Conservation (phyloP, 2,329 filamentous ascomycete species). For the Fusarium sublunatum region DNA sequence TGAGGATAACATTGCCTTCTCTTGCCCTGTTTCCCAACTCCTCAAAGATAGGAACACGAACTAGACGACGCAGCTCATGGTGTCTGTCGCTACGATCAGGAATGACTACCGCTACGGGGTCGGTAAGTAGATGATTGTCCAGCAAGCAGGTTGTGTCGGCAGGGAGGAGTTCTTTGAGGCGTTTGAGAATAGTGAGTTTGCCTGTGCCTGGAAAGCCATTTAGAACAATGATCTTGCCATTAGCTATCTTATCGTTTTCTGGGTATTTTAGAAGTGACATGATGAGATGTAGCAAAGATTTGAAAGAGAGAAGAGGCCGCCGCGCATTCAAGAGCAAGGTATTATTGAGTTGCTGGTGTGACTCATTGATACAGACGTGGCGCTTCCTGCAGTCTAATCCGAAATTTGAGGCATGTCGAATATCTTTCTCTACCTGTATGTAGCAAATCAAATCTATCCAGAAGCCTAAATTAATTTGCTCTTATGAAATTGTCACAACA, state of each 20-base stretch:
- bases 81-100: constrained; percentile 31
- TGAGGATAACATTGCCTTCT: constrained; percentile 22
- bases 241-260: no score
- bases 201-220: constrained; percentile 40
- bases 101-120: constrained; percentile 26
- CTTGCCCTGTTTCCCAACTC: constrained; percentile 18
- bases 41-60: constrained; percentile 31
- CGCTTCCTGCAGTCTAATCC: no score
- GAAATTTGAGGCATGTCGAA: no score
- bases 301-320: background rate
- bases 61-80: constrained; percentile 28
- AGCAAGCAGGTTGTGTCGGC: constrained; percentile 20
- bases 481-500: no score
- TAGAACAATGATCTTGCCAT: constrained; percentile 25
- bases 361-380: no score
- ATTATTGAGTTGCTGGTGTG: background rate
- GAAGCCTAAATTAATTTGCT: no score
- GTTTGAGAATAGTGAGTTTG: constrained; percentile 37
- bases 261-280: background rate
- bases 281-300: background rate
- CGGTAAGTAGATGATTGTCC: constrained; percentile 41
- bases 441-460: no score
- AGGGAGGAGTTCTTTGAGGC: constrained; percentile 18
- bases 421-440: no score
- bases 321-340: background rate